Evolutionary conservation across 2,329 filamentous ascomycete genomes (phyloP), one percentile per base, ranked within the genome.

Genomic region (Ceratocystiopsis sp.): DNA sequence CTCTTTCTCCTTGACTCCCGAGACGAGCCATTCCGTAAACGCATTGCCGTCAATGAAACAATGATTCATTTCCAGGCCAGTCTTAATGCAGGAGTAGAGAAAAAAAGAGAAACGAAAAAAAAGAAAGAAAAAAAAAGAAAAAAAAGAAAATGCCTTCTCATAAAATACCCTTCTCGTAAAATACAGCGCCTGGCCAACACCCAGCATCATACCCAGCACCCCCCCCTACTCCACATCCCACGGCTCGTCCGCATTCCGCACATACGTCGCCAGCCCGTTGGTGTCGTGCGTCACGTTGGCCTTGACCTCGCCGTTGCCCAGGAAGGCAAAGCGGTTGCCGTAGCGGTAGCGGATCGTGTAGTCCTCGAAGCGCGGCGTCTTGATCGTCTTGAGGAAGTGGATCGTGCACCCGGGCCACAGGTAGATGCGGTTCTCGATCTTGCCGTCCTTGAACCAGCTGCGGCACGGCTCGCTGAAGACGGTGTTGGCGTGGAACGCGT

Each of bases 291-390:
- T 60, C 15, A 54, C 54, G 42, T 60, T 61, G 4, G 63, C 62
- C 54, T 66, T 66, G 19, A 67, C 59, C 48, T 65, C 59, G 25
- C 65, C 64, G 55, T 65, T 58, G 14, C 55, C 57, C 25, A 63
- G 50, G 49, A 58, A 63, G 12, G 58, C 58, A 48, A 60, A 63
- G 9, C 57, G 51, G 48, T 63, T 64, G 38, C 46, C 46, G 39
- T 48, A 44, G 36, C 46, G 46, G 44, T 48, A 48, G 42, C 46
- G 43, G 44, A 48, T 46, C 36, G 44, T 42, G 46, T 46, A 48
- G 44, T 48, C 46, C 37, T 48, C 46, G 40, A 37, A 48, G 25
- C 46, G 46, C 32, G 46, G 46, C 21, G 16, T 15, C 46, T 48
- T 46, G 33, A 46, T 46, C 9, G 46, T 46, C 42, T 48, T 57